Percentiles rank a stretch among this genome's conserved stretches.
phyloP scores from a whole-genome alignment of 176 grass and related monocot genomes.

The Triticum aestivum region IWGSC_CS_RefSeq_v2.1 NC_057806.1:451738165-451738664 shows the following conservation, averaged over 20 bases:
- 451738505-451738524: neutral
- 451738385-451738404: neutral
- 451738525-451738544: slow-evolving; percentile 74
- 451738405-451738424: neutral
- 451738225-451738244: too few species aligned
- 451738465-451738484: neutral
- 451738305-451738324: too few species aligned
- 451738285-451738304: too few species aligned
- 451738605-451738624: slow-evolving; percentile 71
- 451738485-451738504: neutral
- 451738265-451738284: too few species aligned
- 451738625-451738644: slow-evolving; percentile 51
- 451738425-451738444: neutral
- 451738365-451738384: neutral
- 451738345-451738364: neutral
- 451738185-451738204: too few species aligned
- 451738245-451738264: too few species aligned
- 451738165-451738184: too few species aligned
- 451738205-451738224: too few species aligned
- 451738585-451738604: slow-evolving; percentile 88
- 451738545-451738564: slow-evolving; percentile 78
- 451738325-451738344: neutral
- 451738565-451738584: slow-evolving; percentile 77
- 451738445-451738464: neutral
- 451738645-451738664: neutral